Conservation (phyloP, 306 rosid genomes). For the Ochetophila trinervis region DNA sequence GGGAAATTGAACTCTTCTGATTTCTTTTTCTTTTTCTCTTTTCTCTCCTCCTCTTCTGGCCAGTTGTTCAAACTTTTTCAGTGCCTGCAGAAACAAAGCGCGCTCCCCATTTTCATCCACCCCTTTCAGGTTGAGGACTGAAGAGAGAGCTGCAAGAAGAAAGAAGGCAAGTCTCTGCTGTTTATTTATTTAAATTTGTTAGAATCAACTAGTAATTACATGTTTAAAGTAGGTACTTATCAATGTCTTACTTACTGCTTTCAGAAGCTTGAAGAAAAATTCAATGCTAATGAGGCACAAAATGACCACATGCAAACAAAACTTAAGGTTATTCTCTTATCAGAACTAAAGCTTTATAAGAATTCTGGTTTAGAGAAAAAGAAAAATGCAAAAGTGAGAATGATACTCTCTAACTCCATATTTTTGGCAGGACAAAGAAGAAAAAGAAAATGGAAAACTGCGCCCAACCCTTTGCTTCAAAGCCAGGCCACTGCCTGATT, state of each 20-base stretch:
- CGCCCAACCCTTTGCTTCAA: conserved; percentile 82
- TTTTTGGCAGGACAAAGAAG: conserved; percentile 69
- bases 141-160: conserved; percentile 88
- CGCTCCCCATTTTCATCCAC: conserved; percentile 71
- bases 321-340: conserved; percentile 49
- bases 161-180: conserved; percentile 58
- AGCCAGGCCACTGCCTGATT: conserved; percentile 93
- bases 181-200: conserved; percentile 4
- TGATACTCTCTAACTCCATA: neutral
- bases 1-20: conserved; percentile 9
- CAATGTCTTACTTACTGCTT: conserved; percentile 16
- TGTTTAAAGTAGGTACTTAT: neutral
- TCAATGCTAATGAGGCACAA: conserved; percentile 68
- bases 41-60: conserved; percentile 19
- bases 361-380: neutral
- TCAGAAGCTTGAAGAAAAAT: conserved; percentile 93
- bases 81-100: conserved; percentile 70
- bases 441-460: conserved; percentile 60
- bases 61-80: conserved; percentile 44
- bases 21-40: conserved; percentile 10
- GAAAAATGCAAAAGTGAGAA: too few species aligned
- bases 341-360: neutral
- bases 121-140: conserved; percentile 84
- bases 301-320: conserved; percentile 60
- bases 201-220: neutral